Conservation (phyloP, 2,329 filamentous ascomycete species). For the Colletotrichum graminicola region DNA sequence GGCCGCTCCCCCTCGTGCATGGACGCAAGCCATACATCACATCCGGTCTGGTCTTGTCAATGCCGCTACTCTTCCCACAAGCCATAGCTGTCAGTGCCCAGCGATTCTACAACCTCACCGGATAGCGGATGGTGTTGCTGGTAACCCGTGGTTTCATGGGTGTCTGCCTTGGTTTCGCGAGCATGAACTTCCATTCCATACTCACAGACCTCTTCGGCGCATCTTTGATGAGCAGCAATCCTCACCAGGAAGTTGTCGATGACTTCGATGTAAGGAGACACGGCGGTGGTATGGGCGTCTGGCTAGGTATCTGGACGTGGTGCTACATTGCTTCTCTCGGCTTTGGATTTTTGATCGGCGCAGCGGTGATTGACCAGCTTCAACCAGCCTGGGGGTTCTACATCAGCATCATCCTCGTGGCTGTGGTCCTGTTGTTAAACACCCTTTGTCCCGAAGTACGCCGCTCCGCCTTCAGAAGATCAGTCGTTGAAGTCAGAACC, state of each 20-base stretch:
- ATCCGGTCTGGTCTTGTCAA: constrained; percentile 73
- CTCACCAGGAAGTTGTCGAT: constrained; percentile 79
- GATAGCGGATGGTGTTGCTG: constrained; percentile 72
- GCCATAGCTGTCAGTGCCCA: constrained; percentile 72
- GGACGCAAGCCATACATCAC: constrained; percentile 84
- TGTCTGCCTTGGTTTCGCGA: constrained; percentile 77
- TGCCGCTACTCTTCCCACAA: constrained; percentile 82
- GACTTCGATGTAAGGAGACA: constrained; percentile 77
- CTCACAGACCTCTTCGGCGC: constrained; percentile 82
- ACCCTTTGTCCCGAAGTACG: constrained; percentile 79
- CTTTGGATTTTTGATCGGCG: constrained; percentile 79
- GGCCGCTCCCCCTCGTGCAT: constrained; percentile 81
- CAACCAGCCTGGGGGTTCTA: constrained; percentile 83
- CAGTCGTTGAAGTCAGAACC: constrained; percentile 73
- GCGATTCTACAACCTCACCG: constrained; percentile 66
- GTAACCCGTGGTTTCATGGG: constrained; percentile 75
- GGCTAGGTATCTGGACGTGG: constrained; percentile 84
- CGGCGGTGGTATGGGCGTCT: constrained; percentile 83
- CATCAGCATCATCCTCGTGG: constrained; percentile 76
- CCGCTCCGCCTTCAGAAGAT: constrained; percentile 75
- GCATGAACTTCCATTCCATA: constrained; percentile 80
- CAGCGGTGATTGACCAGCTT: constrained; percentile 73
- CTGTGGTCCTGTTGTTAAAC: constrained; percentile 75
- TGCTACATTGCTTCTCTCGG: constrained; percentile 80
- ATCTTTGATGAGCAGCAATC: constrained; percentile 77